Base-by-base conservation (phyloP, 331 rosid genomes). In the Spiraea crenata region DNA sequence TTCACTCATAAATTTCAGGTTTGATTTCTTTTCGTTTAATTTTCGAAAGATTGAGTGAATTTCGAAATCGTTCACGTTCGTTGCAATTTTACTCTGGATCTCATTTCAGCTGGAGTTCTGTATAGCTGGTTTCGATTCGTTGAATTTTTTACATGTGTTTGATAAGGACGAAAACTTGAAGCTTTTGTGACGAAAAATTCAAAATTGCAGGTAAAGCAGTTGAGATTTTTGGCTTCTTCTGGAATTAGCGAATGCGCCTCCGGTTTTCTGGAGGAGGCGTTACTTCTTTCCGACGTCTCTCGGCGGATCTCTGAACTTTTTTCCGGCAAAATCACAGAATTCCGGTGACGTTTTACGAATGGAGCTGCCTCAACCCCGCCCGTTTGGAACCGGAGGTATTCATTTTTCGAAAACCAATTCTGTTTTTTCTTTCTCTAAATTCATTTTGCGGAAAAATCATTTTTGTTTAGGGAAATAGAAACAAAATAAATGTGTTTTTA, bases 341-440 rank as follows among this genome's bases (percentile, higher is more conserved):
- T 25, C 31, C 31, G 31, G 31, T 25, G 31, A 25, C 8, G 66
- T 31, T 16, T 67, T 75, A 2, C 65, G 49, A 74, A 93, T 93
- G 99, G 99, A 93, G 86, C 92, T 91, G 83, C 84, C 99, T 81
- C 97, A 82, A 77, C 82, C 95, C 10, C 91, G 95, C 69, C 74
- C 91, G 4, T 88, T 74, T 52, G 96, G 90, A 79, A 76, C 84
- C 54, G 84, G 83, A 89, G 97, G 99, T 91, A 76, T 72, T 35
- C 19, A 70, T n/a, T 82, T 74, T 56, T 39, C 73, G 35, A 16
- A 39, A 78, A 64, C 66, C 14, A 45, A 54, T 35, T 5, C 20
- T 8, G 16, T 65, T 49, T 50, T 54, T 4, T 51, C 2, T 34
- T 54, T 17, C 31, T 25, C 31, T 16, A 5, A 4, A 55, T 14